Base-by-base conservation (phyloP, 1,139 yeast genomes). In the Blastobotrys apis region DNA sequence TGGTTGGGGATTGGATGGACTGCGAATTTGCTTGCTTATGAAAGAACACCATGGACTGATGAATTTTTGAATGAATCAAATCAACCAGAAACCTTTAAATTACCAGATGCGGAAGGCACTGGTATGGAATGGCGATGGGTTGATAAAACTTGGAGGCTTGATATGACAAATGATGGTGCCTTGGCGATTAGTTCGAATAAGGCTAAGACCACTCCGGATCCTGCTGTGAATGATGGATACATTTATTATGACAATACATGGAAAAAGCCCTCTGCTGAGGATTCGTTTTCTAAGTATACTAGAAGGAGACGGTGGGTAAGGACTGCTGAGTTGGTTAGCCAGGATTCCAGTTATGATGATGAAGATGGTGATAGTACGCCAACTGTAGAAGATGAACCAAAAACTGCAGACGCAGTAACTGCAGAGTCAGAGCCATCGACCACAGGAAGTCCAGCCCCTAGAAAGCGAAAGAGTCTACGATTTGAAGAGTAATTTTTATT, bases 1-100 rank as follows among this genome's bases (percentile, higher is more conserved):
- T 92, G 98, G 98, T 72, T 92, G 37, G 98, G 97, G 9, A 86
- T 92, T 57, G 98, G 98, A 10, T 92, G 98, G 98, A 90, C 98
- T 0, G 73, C 94, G 6, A 88, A 88, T 59, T 72, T 92, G 60
- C 72, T 92, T 50, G 83, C 95, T 29, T 92, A 92, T 62, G 98
- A 92, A 64, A 76, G 98, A 59, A 80, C 95, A 0, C 84, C 97
- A 2, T 92, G 97, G 97, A 90, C 97, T 0, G 98, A 92, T 63
- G 97, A 90, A 64, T 88, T 88, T 58, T 71, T 88, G 50, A 90
- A 90, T 62, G 95, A 88, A 59, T 77, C 90, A 1, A 79, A 84
- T 3, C 73, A 90, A 4, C 82, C 90, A 20, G 92, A 83, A 5
- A 66, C 74, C 20, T 92, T 90, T 65, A 77, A 80, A 60, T 70